A percentile compares a stretch with the other conserved stretches of the same genome.
These are phyloP conservation scores for Hanseniaspora pseudoguilliermondii DNA, from an alignment of 805 yeast genomes.

Conservation along the genomic window DNA sequence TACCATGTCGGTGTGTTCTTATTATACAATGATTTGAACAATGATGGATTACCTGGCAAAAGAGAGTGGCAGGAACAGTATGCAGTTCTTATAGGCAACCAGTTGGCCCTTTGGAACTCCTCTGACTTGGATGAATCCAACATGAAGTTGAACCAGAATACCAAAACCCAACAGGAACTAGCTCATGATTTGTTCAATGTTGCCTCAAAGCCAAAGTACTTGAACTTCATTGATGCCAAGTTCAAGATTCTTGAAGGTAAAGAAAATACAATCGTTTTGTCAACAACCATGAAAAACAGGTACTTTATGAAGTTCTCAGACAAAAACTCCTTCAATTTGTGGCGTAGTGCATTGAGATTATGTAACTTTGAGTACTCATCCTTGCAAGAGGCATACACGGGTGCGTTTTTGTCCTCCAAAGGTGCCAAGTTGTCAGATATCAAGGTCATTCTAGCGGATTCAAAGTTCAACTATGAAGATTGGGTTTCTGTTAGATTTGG, in stretches of 20 bases:
- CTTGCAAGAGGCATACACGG: slow-evolving; percentile 92
- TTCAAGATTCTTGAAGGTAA: slow-evolving; percentile 53
- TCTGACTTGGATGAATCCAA: slow-evolving; percentile 41
- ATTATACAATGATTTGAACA: slow-evolving; percentile 58
- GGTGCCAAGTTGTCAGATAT: slow-evolving; percentile 83
- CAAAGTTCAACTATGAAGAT: slow-evolving; percentile 77
- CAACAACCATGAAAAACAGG: slow-evolving; percentile 85
- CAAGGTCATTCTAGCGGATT: slow-evolving; percentile 68
- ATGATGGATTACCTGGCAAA: slow-evolving; percentile 77
- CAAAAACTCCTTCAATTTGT: slow-evolving; percentile 47
- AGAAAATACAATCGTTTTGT: slow-evolving; percentile 61
- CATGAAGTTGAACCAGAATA: slow-evolving; percentile 26
- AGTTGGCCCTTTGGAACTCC: slow-evolving; percentile 86
- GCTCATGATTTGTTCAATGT: slow-evolving; percentile 39
- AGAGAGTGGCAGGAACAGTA: slow-evolving; percentile 87
- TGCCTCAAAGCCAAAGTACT: slow-evolving; percentile 68
- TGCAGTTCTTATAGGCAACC: slow-evolving; percentile 82
- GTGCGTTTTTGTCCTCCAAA: slow-evolving; percentile 81
- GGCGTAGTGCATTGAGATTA: slow-evolving; percentile 77
- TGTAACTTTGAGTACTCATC: slow-evolving; percentile 68
- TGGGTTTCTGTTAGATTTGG: slow-evolving; percentile 95
- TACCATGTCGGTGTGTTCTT: slow-evolving; percentile 66
- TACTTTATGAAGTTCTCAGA: slow-evolving; percentile 68
- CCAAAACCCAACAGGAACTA: slow-evolving; percentile 31
- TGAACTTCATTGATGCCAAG: slow-evolving; percentile 82